Base-by-base conservation (phyloP, 140 eudicot genomes). In the Flaveria floridana region DNA sequence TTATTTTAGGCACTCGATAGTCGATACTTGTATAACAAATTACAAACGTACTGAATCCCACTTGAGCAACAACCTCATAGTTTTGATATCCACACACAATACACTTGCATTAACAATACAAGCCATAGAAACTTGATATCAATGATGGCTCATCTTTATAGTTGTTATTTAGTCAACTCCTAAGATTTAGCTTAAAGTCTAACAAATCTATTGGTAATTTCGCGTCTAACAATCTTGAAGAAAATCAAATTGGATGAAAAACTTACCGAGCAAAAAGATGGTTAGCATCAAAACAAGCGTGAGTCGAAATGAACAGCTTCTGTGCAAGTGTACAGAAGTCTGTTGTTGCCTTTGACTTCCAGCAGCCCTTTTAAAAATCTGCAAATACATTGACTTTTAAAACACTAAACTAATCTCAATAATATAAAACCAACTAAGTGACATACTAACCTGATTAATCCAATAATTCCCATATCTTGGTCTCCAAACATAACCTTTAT, bases 181-280 rank as follows among this genome's bases (percentile, higher is more conserved):
- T 23, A 23, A 23, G 6, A 6, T 34, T 34, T 34, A 34, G 39
- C 39, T 30, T 30, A 34, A 0, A 34, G 41, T 34, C 7, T 34
- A 1, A 34, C 41, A 0, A 34, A 34, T 34, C 41, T 6, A 34
- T 34, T 34, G 41, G 41, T 34, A 34, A 34, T 34, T 34, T 34
- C 8, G 8, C 6, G 41, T 34, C 46, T 68, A 13, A 68, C 8
- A 70, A 19, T 19, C 37, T 23, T 53, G 19, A 53, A 0, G 26
- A 59, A 41, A 73, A 42, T n/a, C 15, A 3, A 62, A 46, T 14
- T 19, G 23, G 66, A 52, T 18, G 71, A 66, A 46, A 37, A 67
- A 39, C 89, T 76, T 84, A 91, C 97, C 97, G 26, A 91, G 79
- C 75, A 91, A 74, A 73, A 91, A 84, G 39, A 89, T 78, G 11